phyloP scores from a whole-genome alignment of 2,329 filamentous ascomycete species.

The Monilinia fructigena region DNA sequence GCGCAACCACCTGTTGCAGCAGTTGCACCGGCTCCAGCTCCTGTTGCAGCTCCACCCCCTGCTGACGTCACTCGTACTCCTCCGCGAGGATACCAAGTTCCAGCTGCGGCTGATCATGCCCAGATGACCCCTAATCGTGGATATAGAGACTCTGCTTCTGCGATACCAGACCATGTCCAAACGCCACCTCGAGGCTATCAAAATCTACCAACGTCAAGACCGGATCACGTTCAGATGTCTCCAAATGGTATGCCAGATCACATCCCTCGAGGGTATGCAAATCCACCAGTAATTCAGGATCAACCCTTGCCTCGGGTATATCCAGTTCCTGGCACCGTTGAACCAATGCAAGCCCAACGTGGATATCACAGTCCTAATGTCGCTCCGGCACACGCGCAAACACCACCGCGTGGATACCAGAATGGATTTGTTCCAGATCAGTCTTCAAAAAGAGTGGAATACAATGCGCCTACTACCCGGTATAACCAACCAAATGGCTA shows the following conservation, averaged over 20 bases:
- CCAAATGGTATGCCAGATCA: conserved; percentile 47
- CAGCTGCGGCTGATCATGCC: conserved; percentile 34
- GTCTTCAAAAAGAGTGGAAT: conserved; percentile 54
- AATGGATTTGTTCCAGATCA: conserved; percentile 49
- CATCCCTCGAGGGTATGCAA: conserved; percentile 46
- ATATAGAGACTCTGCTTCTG: conserved; percentile 40
- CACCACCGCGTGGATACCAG: conserved; percentile 50
- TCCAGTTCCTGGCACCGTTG: conserved; percentile 40
- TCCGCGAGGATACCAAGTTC: conserved; percentile 46
- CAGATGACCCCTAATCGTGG: conserved; percentile 50
- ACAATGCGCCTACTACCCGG: conserved; percentile 33
- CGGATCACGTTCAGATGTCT: conserved; percentile 43
- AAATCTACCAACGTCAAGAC: conserved; percentile 42
- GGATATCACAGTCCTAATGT: conserved; percentile 33
- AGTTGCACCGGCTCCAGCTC: conserved; percentile 43
- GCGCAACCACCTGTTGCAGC: conserved; percentile 46
- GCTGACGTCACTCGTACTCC: conserved; percentile 49
- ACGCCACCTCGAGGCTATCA: conserved; percentile 50
- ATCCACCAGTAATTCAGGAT: conserved; percentile 45
- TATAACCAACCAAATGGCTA: conserved; percentile 31
- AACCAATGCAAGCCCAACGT: conserved; percentile 48
- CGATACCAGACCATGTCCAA: conserved; percentile 47
- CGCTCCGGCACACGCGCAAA: conserved; percentile 42
- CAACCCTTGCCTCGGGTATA: conserved; percentile 47
- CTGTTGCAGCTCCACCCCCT: conserved; percentile 46